Percentiles rank a stretch among this genome's conserved stretches.
Conservation (phyloP, 768 basidiomycete species). For the Calocybe gangraenosa region DNA sequence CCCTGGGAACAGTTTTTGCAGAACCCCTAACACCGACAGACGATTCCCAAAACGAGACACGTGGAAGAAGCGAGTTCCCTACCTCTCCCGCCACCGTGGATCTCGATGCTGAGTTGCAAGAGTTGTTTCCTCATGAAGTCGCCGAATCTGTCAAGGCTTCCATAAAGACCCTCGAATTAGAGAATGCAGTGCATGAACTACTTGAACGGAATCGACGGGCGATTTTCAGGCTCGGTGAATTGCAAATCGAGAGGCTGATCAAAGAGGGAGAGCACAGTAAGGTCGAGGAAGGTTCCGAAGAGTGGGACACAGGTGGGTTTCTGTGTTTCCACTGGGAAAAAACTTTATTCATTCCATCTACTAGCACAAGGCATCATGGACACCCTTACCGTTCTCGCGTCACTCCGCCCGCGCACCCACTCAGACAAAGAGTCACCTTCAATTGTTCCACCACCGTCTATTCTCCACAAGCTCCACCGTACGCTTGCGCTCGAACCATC, state of each 20-base stretch:
- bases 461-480: slow-evolving; percentile 68
- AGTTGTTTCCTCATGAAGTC: slow-evolving; percentile 54
- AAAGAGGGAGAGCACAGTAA: slow-evolving; percentile 36
- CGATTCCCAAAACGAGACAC: neutral
- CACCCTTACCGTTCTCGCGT: slow-evolving; percentile 63
- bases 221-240: slow-evolving; percentile 55
- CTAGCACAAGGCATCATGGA: slow-evolving; percentile 70
- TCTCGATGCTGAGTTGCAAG: slow-evolving; percentile 42
- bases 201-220: slow-evolving; percentile 64
- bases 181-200: slow-evolving; percentile 65
- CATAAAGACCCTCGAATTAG: slow-evolving; percentile 58
- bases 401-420: slow-evolving; percentile 62
- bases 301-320: slow-evolving; percentile 75
- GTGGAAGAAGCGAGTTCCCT: neutral
- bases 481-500: slow-evolving; percentile 59
- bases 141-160: slow-evolving; percentile 54
- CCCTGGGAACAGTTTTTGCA: slow-evolving; percentile 22
- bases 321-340: slow-evolving; percentile 6
- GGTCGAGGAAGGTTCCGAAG: slow-evolving; percentile 69
- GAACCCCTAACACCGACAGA: slow-evolving; percentile 6
- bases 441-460: slow-evolving; percentile 57
- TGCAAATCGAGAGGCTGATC: slow-evolving; percentile 57
- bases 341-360: slow-evolving; percentile 13
- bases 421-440: slow-evolving; percentile 46
- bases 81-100: slow-evolving; percentile 19